Evolutionary conservation across 805 yeast species (phyloP), one percentile per base, ranked within the genome.

Genomic region (Wickerhamomyces hampshirensis): DNA sequence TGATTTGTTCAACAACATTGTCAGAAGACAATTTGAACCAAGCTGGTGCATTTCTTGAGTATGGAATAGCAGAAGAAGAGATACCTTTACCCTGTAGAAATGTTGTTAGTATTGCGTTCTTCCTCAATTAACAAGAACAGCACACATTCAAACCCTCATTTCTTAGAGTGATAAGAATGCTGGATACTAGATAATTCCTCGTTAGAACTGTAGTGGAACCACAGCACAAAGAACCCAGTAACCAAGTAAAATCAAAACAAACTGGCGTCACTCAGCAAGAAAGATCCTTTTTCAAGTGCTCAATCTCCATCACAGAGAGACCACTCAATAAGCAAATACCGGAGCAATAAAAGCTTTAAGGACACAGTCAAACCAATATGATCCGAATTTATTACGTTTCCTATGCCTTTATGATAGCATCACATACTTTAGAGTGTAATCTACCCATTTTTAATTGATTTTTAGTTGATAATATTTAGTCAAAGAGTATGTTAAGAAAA

Each of bases 11-110:
- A 73, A 89, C 87, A 64, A 93, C 94, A 56, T 87, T 83, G 56
- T 89, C 97, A 57, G 95, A 71, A 48, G 96, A 77, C 62, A 86
- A 83, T 81, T 93, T 91, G 94, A 89, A 91, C 99, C 99, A 93
- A 70, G 96, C 76, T 70, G 98, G 98, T 70, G 94, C 79, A 73
- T 82, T 82, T 78, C 99, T 91, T 62, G 98, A 89, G 82, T 93
- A 93, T 71, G 99, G 98, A 71, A 88, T 77, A 67, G 98, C 95
- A 68, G 98, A 88, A 63, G 96, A 82, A 62, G 97, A 87, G 66
- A 93, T 94, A 77, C 99, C 99, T 76, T 93, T 93, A 75, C 99
- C 99, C 95, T 84, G 62, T 47, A 39, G 30, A 39, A 43, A 31
- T 36, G 18, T 37, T 39, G 76, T 71, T 71, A 73, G 76, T 68